phyloP scores from a whole-genome alignment of 805 yeast genomes.

The Schizosaccharomyces osmophilus region DNA sequence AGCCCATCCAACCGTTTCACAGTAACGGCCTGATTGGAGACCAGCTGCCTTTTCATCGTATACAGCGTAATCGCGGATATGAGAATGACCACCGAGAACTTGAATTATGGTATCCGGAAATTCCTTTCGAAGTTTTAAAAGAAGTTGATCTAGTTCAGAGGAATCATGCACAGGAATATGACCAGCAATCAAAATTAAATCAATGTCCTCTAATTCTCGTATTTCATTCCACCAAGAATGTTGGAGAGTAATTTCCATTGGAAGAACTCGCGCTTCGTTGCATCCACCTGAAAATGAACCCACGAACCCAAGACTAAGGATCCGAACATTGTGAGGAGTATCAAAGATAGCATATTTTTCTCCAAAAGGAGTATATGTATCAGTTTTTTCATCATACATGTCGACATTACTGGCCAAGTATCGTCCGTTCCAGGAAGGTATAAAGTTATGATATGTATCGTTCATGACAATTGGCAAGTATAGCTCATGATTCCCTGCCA shows the following conservation, averaged over 20 bases:
- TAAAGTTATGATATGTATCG: constrained; percentile 40
- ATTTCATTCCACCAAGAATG: constrained; percentile 42
- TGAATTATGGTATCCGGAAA: constrained; percentile 40
- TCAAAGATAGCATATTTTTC: constrained; percentile 36
- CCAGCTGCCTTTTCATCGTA: constrained; percentile 47
- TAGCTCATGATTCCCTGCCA: constrained; percentile 81
- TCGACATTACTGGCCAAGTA: constrained; percentile 29
- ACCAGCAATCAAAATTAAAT: constrained; percentile 11
- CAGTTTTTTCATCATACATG: constrained; percentile 12
- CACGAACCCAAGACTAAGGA: constrained; percentile 54
- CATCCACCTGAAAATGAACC: constrained; percentile 50
- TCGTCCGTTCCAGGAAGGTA: constrained; percentile 28
- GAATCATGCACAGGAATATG: not conserved
- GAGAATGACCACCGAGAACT: constrained; percentile 87
- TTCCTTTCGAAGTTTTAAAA: constrained; percentile 67
- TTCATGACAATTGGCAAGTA: constrained; percentile 39
- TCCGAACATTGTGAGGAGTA: constrained; percentile 26
- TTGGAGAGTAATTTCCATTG: constrained; percentile 28
- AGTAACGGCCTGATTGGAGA: constrained; percentile 76
- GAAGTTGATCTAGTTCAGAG: constrained; percentile 15
- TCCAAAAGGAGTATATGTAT: constrained; percentile 39
- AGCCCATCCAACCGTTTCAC: constrained; percentile 82
- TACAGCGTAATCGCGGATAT: constrained; percentile 57
- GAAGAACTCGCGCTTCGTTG: constrained; percentile 35
- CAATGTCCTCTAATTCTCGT: constrained; percentile 22